Evolutionary conservation across 1,284 basidiomycete genomes (phyloP).

Genomic region (Rhodotorula sp.): DNA sequence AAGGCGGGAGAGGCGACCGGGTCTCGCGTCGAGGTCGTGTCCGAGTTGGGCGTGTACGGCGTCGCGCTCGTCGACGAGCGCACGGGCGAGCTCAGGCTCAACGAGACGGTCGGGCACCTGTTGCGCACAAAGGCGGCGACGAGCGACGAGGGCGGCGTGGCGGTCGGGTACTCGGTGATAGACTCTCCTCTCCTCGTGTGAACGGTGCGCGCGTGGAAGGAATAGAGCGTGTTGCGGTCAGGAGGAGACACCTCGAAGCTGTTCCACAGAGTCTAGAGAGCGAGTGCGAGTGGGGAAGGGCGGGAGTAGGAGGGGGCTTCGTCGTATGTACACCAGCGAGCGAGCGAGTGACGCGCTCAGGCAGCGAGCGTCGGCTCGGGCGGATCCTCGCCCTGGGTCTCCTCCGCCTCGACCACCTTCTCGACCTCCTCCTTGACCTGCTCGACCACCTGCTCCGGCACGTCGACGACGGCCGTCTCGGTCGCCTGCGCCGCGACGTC

Average conservation of each 20-base stretch:
- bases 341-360: neutral
- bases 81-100: slow-evolving; percentile 52
- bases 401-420: neutral
- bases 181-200: slow-evolving; percentile 68
- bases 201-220: neutral
- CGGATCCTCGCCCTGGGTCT: slow-evolving; percentile 24
- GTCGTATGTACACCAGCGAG: slow-evolving; percentile 5
- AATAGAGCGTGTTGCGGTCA: no score
- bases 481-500: slow-evolving; percentile 18
- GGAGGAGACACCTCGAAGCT: no score
- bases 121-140: slow-evolving; percentile 88
- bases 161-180: slow-evolving; percentile 84
- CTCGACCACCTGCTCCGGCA: slow-evolving; percentile 3
- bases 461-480: slow-evolving; percentile 6
- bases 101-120: slow-evolving; percentile 77
- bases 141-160: slow-evolving; percentile 91
- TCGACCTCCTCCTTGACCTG: slow-evolving; percentile 6
- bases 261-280: no score
- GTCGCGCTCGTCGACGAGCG: slow-evolving; percentile 70
- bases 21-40: slow-evolving; percentile 70
- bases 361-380: slow-evolving; percentile 29
- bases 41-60: slow-evolving; percentile 91
- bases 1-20: slow-evolving; percentile 57
- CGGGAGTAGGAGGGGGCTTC: no score
- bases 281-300: no score